A percentile compares a stretch with the other conserved stretches of the same genome.
These are phyloP conservation scores for Cryptosporidium meleagridis DNA, from an alignment of 169 alveolate species.

Conservation along the genomic window DNA sequence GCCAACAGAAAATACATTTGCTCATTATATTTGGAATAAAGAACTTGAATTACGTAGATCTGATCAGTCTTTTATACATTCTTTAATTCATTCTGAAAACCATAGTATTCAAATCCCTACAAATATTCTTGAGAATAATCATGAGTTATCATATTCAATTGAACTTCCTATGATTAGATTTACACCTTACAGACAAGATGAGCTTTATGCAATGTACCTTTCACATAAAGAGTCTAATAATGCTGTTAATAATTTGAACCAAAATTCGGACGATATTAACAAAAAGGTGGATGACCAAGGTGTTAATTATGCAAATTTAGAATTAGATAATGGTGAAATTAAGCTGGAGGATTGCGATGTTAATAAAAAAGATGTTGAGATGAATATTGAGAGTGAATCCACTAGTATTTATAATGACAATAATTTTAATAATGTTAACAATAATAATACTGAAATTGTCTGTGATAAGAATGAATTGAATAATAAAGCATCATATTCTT, in stretches of 20 bases:
- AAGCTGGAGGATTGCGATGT: neutral
- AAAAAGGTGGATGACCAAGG: neutral
- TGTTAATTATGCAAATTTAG: neutral
- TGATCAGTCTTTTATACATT: slow-evolving; percentile 13
- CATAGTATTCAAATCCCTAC: slow-evolving; percentile 1
- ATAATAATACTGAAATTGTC: neutral
- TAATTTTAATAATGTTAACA: neutral
- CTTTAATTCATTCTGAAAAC: neutral
- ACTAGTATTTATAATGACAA: neutral
- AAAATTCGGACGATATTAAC: neutral
- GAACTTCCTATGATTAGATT: slow-evolving; percentile 63
- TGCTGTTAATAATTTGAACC: neutral
- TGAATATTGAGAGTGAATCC: neutral
- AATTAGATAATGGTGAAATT: neutral
- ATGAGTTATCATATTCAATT: slow-evolving; percentile 17
- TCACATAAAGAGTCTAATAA: slow-evolving; percentile 54
- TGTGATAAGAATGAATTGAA: neutral
- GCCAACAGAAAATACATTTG: slow-evolving; percentile 65
- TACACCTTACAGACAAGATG: slow-evolving; percentile 70
- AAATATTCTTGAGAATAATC: slow-evolving; percentile 11
- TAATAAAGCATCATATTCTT: neutral
- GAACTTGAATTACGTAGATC: slow-evolving; percentile 16
- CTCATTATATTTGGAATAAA: slow-evolving; percentile 47
- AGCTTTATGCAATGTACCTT: slow-evolving; percentile 62
- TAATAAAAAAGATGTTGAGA: slow-evolving; percentile 2